Percentiles rank a stretch among this genome's conserved stretches.
These are phyloP conservation scores for Draba incana DNA, from an alignment of 345 rosid species.

Conservation along the genomic window DNA sequence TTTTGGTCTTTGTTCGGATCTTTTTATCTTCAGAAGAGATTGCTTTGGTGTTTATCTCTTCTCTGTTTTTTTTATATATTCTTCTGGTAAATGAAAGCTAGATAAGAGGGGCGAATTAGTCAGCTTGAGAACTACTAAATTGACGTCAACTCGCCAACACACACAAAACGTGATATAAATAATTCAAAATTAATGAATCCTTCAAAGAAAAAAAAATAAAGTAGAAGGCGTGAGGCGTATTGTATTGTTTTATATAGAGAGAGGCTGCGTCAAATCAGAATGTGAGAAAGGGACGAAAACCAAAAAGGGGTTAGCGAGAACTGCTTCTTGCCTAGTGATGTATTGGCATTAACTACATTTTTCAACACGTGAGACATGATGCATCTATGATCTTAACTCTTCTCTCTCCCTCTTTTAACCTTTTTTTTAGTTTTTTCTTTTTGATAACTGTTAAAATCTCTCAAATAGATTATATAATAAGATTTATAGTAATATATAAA, in stretches of 20 bases:
- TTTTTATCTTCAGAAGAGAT: too few relatives aligned
- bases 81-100: background rate
- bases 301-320: conserved; percentile 4
- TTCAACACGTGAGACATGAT: conserved; percentile 43
- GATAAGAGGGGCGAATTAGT: conserved; percentile 13
- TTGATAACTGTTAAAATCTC: too few relatives aligned
- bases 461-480: too few relatives aligned
- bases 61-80: too few relatives aligned
- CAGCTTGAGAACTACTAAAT: background rate
- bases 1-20: too few relatives aligned
- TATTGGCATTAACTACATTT: conserved; percentile 8
- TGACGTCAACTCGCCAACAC: conserved; percentile 10
- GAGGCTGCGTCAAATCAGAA: conserved; percentile 3
- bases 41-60: too few relatives aligned
- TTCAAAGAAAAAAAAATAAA: background rate
- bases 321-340: conserved; percentile 23
- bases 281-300: conserved; percentile 17
- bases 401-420: background rate
- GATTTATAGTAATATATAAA: too few relatives aligned
- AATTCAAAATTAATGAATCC: background rate
- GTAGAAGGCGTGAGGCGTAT: conserved; percentile 8
- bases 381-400: background rate
- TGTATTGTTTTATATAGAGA: background rate
- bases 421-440: too few relatives aligned
- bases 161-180: conserved; percentile 27